Base-by-base conservation (phyloP, 305 asterid genomes). In the Plantago lanceolata region DNA sequence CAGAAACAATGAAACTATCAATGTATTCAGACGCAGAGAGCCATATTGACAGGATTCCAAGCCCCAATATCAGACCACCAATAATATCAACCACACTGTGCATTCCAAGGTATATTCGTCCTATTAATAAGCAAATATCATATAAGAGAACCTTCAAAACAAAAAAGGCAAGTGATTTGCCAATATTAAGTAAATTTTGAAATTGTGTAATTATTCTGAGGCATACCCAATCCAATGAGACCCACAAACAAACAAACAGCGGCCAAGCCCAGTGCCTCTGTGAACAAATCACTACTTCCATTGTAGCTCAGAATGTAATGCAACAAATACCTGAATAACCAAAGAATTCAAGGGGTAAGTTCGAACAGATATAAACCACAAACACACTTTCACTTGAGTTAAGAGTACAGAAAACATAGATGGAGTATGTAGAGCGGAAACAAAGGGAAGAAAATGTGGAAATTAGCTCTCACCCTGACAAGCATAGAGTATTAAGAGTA, bases 51-150 rank as follows among this genome's bases (percentile, higher is more conserved):
- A 93, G 77, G 80, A 90, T 77, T 57, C 83, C 83, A 62, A 85
- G 57, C 59, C 99, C 97, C 61, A 88, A 72, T 68, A 59, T 75
- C 64, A 93, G 84, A 65, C 96, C 99, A 21, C 81, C 88, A 68
- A 89, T 69, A 51, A 89, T 78, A 58, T 90, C 99, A 18, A 90
- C 73, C 83, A 80, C 73, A 78, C 97, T 90, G 80, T 90, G 99
- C 97, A 89, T 93, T 59, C 97, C 97, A n/a, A 90, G 90, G 82
- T 93, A 93, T 55, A 93, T 76, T 82, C 99, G 83, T 72, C 95
- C 99, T 93, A 63, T 52, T 24, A 64, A 69, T 49, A 60, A 67
- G 67, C 57, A 61, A 50, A 29, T 16, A 55, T 66, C 45, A 61
- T 55, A 55, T 61, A 51, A 56, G 56, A 55, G 51, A 18, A 35